A percentile compares a stretch with the other conserved stretches of the same genome.
Conservation (phyloP, 345 rosid species). For the Excoecaria agallocha region DNA sequence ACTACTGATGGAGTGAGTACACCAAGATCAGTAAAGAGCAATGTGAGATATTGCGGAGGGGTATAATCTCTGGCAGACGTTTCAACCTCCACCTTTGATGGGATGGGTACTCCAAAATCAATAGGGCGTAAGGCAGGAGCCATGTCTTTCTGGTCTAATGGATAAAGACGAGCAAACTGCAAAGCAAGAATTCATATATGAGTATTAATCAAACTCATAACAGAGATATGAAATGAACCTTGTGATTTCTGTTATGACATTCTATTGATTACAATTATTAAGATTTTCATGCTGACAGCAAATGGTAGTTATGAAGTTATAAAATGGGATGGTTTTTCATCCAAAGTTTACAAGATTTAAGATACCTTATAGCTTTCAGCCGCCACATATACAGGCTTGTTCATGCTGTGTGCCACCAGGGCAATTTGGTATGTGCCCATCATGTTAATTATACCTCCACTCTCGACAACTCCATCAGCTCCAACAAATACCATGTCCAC, state of each 20-base stretch:
- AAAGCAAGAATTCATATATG: background rate
- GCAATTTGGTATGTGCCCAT: constrained; percentile 97
- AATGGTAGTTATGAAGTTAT: background rate
- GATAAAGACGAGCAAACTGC: constrained; percentile 96
- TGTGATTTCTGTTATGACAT: background rate
- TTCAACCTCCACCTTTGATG: constrained; percentile 81
- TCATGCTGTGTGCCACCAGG: constrained; percentile 88
- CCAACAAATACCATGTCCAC: constrained; percentile 95
- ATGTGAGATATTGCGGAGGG: constrained; percentile 83
- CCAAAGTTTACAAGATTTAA: background rate
- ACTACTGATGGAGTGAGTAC: constrained; percentile 93
- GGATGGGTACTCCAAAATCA: constrained; percentile 83
- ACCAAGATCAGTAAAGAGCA: constrained; percentile 91
- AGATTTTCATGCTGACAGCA: background rate
- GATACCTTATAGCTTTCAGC: constrained; percentile 94
- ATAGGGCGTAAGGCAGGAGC: constrained; percentile 72
- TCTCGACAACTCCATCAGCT: constrained; percentile 97
- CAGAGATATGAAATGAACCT: background rate
- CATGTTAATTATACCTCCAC: constrained; percentile 97
- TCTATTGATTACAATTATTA: background rate
- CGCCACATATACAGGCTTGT: constrained; percentile 89
- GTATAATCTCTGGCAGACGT: constrained; percentile 90
- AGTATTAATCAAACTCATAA: background rate
- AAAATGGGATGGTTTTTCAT: too few relatives aligned
- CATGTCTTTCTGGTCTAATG: constrained; percentile 90